These are phyloP conservation scores for Cladosporium sp. DNA, from an alignment of 2,329 filamentous ascomycete species.

Conservation along the genomic window DNA sequence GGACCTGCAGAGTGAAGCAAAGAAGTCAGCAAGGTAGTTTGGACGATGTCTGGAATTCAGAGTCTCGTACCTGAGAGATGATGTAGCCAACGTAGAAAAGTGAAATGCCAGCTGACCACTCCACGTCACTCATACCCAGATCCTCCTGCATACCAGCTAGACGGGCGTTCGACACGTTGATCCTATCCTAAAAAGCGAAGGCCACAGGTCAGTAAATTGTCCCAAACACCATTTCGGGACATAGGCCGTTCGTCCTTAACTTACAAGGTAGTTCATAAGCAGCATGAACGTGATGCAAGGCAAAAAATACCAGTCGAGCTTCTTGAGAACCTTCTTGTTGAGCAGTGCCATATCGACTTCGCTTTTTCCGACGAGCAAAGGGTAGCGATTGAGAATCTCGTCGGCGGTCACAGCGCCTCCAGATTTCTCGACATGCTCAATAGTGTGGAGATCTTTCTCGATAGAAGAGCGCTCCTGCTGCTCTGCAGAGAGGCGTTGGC, in stretches of 20 bases:
- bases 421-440: constrained; percentile 18
- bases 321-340: constrained; percentile 20
- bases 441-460: constrained; percentile 13
- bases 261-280: no score
- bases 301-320: constrained; percentile 22
- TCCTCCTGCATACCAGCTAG: constrained; percentile 48
- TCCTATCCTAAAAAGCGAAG: no score
- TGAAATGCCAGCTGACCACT: constrained; percentile 46
- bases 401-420: background rate
- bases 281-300: background rate
- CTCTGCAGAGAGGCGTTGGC: background rate
- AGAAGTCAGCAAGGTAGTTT: background rate
- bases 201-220: constrained; percentile 16
- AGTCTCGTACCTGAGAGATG: constrained; percentile 33
- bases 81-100: constrained; percentile 44
- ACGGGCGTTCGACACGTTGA: constrained; percentile 44
- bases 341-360: constrained; percentile 14
- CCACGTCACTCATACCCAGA: constrained; percentile 44
- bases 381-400: constrained; percentile 17
- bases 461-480: constrained; percentile 7
- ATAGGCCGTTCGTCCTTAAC: no score
- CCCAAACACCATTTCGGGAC: background rate
- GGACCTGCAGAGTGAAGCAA: constrained; percentile 31
- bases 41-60: background rate
- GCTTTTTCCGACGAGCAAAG: constrained; percentile 18